Base-by-base conservation (phyloP, 2,329 filamentous ascomycete genomes). In the Arthrobotrys megalospora region DNA sequence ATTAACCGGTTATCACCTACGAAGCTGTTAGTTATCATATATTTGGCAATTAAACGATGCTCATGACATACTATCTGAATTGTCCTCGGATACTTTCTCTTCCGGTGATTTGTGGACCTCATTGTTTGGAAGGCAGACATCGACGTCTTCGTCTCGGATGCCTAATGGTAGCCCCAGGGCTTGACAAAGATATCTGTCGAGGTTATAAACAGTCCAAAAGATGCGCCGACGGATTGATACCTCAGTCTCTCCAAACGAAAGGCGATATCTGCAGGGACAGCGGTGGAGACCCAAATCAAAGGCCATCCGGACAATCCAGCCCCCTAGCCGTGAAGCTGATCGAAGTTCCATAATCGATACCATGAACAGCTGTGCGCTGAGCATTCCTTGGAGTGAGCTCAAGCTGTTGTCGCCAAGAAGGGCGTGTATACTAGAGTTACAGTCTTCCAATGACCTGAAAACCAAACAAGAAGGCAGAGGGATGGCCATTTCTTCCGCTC, bases 241-340 rank as follows among this genome's bases (percentile, higher is more conserved):
- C 48, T 89, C 87, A 8, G 85, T 82, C 0, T 81, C 70, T 0
- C 84, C 85, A 80, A 90, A 89, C 52, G 87, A 86, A n/a, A 50
- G 55, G 0, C 86, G 83, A 70, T 86, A 89, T 0, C 88, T 85
- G 4, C 84, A 84, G 0, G 88, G 88, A 67, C 88, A 90, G 1
- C 88, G 86, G 82, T 90, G 88, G n/a, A 90, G 84, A 0, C 88
- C 88, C 1, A 89, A 83, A 55, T 90, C 88, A 52, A 88, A 88
- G 0, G 87, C 86, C 81, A 88, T 88, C 3, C 88, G 86, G 6
- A 87, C 86, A 3, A 89, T 86, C 1, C 89, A 82, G 0, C 88
- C 88, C 0, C 88, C 87, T 0, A 90, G 80, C 3, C 88, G 85
- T 0, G 88, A 89, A 0, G 88, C 88, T 12, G 87, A 87, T 76